Base-by-base conservation (phyloP, 2,329 filamentous ascomycete species). In the Hypoxylon sp. region DNA sequence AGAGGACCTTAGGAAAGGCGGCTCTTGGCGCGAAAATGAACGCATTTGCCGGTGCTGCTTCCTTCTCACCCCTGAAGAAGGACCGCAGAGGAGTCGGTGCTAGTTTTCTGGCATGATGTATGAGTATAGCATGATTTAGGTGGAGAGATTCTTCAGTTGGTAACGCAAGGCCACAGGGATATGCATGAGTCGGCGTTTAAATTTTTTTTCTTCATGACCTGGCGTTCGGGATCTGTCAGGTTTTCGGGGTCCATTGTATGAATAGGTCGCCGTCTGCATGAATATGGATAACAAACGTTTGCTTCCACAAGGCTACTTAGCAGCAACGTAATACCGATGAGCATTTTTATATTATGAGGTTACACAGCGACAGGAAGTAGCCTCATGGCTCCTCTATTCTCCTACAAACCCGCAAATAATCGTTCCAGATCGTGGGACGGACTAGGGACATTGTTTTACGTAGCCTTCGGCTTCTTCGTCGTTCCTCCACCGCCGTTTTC, bases 31-130 rank as follows among this genome's bases (percentile, higher is more conserved):
- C 74, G n/a, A 75, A 79, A 44, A 82, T 63, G 15, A 73, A 77
- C 72, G 84, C 78, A 0, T 86, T 89, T 66, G 81, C 82, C 11
- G 79, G 76, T 32, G 80, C 81, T 11, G 79, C 78, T 17, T 72
- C 81, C 3, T 93, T 93, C 74, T 93, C 90, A 17, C 91, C 91
- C 6, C 78, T 93, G 62, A 93, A 93, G 79, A 85, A 85, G 73
- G 87, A 92, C 52, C 84, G 85, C 60, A 86, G 88, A 64, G 87
- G 87, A 30, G 82, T 86, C 3, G 81, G 82, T 63, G 87, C 87
- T 56, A 89, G 87, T 71, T 89, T 89, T 69, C 74, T 88, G 61
- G 82, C 79, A 56, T 85, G 70, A 75, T 59, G 72, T 59, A 57
- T 24, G 41, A 57, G 20, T 56, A 50, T n/a, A 46, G 52, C 19